These are phyloP conservation scores for Astrephomene gubernaculifera DNA, from an alignment of 139 green algal genomes.

Conservation along the genomic window DNA sequence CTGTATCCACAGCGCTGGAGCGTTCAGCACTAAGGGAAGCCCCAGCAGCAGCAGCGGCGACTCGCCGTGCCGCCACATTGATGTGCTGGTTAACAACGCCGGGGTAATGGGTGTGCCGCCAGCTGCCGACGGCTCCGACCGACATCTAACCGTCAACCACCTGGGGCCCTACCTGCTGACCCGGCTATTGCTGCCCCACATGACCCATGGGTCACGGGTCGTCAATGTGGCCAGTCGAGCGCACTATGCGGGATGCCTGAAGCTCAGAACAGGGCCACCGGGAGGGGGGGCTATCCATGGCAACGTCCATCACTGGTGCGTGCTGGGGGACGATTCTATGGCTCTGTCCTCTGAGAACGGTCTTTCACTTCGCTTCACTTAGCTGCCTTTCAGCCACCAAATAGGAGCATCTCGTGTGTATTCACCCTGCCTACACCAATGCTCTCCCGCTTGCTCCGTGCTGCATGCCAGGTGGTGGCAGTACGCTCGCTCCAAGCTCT, in stretches of 20 bases:
- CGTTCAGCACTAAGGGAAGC: too few species aligned
- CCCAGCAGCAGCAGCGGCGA: not conserved
- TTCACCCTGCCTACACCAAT: too few species aligned
- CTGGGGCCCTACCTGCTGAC: conserved; percentile 78
- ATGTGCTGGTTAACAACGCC: conserved; percentile 77
- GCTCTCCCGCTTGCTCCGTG: not conserved
- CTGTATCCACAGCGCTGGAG: too few species aligned
- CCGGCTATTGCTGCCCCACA: conserved; percentile 63
- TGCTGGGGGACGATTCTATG: not conserved
- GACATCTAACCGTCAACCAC: conserved; percentile 70
- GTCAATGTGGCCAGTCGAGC: conserved; percentile 73
- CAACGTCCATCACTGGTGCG: conserved; percentile 31
- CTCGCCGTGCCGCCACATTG: not conserved
- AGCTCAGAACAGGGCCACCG: not conserved
- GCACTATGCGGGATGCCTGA: conserved; percentile 51
- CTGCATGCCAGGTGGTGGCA: conserved; percentile 18
- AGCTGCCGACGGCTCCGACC: conserved; percentile 44
- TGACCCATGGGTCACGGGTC: conserved; percentile 52
- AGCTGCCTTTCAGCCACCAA: too few species aligned
- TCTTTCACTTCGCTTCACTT: too few species aligned
- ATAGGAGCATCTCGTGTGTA: too few species aligned
- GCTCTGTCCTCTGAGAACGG: too few species aligned
- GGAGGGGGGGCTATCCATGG: not conserved
- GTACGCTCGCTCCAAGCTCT: conserved; percentile 77
- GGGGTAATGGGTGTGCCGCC: conserved; percentile 69